Evolutionary conservation across 148 eudicot genomes (phyloP).

Genomic region (Spergularia bocconei): DNA sequence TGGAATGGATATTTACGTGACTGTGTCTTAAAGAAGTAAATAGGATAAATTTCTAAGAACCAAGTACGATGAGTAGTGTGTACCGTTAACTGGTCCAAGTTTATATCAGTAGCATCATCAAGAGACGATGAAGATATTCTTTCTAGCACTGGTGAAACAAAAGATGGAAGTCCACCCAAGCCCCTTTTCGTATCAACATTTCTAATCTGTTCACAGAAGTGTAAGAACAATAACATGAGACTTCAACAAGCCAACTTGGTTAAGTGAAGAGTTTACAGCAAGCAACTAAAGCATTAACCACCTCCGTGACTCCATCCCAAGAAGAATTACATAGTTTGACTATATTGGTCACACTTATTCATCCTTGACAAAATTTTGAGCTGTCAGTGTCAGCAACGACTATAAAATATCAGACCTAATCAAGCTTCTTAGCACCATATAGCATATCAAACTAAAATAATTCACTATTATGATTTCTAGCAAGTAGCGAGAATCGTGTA

Average conservation of each 20-base stretch:
- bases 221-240: background rate
- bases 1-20: background rate
- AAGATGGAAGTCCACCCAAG: conserved; percentile 91
- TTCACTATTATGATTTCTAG: too few species aligned
- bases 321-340: too few species aligned
- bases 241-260: background rate
- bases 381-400: too few species aligned
- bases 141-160: conserved; percentile 54
- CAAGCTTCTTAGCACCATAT: too few species aligned
- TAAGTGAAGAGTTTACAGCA: conserved; percentile 7
- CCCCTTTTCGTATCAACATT: conserved; percentile 62
- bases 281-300: background rate
- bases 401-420: too few species aligned
- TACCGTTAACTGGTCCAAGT: conserved; percentile 88
- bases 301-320: background rate
- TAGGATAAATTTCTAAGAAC: background rate
- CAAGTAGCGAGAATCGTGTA: too few species aligned
- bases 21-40: background rate
- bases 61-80: conserved; percentile 8
- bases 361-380: too few species aligned
- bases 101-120: conserved; percentile 38
- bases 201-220: conserved; percentile 58
- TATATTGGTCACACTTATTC: too few species aligned
- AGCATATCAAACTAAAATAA: too few species aligned
- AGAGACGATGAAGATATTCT: conserved; percentile 50